Evolutionary conservation across 345 rosid genomes (phyloP).

Genomic region (Xanthoceras sorbifolium): DNA sequence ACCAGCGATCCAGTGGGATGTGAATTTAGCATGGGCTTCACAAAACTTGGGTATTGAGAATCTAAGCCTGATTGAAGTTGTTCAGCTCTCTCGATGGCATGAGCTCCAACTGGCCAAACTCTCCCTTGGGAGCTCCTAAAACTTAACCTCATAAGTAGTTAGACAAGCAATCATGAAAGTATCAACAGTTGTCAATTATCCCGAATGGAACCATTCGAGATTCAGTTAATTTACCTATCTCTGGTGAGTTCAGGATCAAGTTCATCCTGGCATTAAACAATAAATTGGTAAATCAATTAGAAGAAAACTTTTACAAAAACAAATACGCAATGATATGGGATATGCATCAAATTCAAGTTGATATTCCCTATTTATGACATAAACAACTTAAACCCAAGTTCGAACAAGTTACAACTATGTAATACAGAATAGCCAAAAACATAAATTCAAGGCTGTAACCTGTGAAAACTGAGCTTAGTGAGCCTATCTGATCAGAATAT

Average conservation of each 20-base stretch:
- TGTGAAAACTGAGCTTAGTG: neutral
- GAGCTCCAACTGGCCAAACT: constrained; percentile 47
- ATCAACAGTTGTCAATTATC: neutral
- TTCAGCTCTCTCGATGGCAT: constrained; percentile 58
- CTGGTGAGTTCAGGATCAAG: constrained; percentile 5
- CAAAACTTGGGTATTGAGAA: constrained; percentile 39
- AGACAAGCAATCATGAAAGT: constrained; percentile 4
- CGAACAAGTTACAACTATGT: neutral
- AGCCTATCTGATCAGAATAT: neutral
- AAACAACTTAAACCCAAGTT: too few species aligned
- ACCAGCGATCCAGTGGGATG: constrained; percentile 71
- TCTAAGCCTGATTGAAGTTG: constrained; percentile 39
- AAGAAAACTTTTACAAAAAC: neutral
- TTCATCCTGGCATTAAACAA: constrained; percentile 8
- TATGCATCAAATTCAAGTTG: neutral
- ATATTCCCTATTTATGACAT: too few species aligned
- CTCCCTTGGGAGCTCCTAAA: constrained; percentile 49
- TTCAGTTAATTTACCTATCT: constrained; percentile 5
- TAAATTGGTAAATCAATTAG: neutral
- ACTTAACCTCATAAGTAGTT: constrained; percentile 8
- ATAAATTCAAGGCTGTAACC: neutral
- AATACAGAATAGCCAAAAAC: neutral
- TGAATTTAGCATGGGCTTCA: constrained; percentile 63
- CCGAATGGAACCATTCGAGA: neutral
- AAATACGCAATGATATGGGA: neutral